Conservation (phyloP, 768 basidiomycete species). For the Sarcodon aspratus region DNA sequence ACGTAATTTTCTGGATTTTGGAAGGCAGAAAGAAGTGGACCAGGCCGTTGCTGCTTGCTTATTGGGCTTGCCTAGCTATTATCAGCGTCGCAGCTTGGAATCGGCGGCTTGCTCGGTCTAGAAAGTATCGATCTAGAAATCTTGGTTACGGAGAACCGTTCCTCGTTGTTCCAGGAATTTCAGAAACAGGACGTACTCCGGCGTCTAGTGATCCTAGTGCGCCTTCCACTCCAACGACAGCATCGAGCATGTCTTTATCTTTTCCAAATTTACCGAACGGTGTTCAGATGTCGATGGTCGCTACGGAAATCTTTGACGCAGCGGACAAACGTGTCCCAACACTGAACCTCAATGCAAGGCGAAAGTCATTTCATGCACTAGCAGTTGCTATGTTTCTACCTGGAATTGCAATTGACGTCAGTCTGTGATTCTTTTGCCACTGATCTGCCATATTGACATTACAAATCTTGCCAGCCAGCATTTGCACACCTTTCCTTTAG, state of each 20-base stretch:
- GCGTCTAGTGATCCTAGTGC: constrained; percentile 22
- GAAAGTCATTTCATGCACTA: constrained; percentile 95
- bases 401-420: constrained; percentile 84
- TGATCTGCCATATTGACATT: neutral
- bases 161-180: neutral
- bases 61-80: constrained; percentile 74
- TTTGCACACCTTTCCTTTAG: constrained; percentile 95
- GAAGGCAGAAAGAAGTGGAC: constrained; percentile 73
- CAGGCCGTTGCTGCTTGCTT: constrained; percentile 63
- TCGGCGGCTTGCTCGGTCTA: constrained; percentile 71
- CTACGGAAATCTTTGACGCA: constrained; percentile 61
- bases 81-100: constrained; percentile 94
- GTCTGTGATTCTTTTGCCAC: constrained; percentile 5
- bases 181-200: constrained; percentile 9
- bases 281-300: constrained; percentile 40
- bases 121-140: constrained; percentile 50
- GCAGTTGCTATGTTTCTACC: constrained; percentile 96
- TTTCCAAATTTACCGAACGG: constrained; percentile 29
- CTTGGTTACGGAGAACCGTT: constrained; percentile 5
- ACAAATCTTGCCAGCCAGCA: constrained; percentile 55
- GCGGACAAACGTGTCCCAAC: constrained; percentile 88
- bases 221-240: constrained; percentile 8
- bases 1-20: constrained; percentile 68
- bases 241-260: constrained; percentile 8
- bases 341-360: constrained; percentile 78